Base-by-base conservation (phyloP, 73 alveolate species). In the Symbiodinium pilosum region DNA sequence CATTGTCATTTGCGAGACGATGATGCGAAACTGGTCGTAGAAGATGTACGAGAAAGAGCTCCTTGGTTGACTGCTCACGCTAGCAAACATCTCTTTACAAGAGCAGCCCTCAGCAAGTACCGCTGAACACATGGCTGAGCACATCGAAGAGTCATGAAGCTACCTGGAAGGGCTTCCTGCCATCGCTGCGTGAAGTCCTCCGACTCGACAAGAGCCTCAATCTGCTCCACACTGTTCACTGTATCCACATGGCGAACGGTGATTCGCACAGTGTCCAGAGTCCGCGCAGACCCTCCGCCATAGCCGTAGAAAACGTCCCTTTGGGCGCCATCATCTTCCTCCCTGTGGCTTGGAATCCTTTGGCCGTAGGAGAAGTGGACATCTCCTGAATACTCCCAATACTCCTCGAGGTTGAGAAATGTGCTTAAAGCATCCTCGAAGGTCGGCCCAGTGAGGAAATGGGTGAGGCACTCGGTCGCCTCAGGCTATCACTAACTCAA, bases 101-200 rank as follows among this genome's bases (percentile, higher is more conserved):
- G 59, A 56, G 32, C 9, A 56, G 5, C 73, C n/a, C 21, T 5
- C 16, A 56, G 2, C 75, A 56, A 1, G 16, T 56, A 0, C 8
- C 30, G 81, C 81, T 20, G 39, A n/a, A n/a, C n/a, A n/a, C n/a
- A n/a, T n/a, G n/a, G n/a, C n/a, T n/a, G n/a, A n/a, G n/a, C n/a
- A n/a, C n/a, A n/a, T n/a, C n/a, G n/a, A n/a, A n/a, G 81, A 24
- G 3, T 69, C 98, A 92, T 92, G 83, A 92, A 92, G 56, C 98
- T 92, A 43, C 98, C 98, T n/a, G 98, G 98, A 30, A 92, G 44
- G 9, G 94, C 94, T 28, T n/a, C 59, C 64, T 93, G 98, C 98
- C 98, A 93, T 47, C 41, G 36, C 51, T 20, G 51, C 14, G 93
- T 77, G n/a, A 93, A 32, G 44, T 5, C 77, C 98, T 93, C 98